Evolutionary conservation across 2,329 filamentous ascomycete species (phyloP), one percentile per base, ranked within the genome.

Genomic region (Coniochaeta prunicola): DNA sequence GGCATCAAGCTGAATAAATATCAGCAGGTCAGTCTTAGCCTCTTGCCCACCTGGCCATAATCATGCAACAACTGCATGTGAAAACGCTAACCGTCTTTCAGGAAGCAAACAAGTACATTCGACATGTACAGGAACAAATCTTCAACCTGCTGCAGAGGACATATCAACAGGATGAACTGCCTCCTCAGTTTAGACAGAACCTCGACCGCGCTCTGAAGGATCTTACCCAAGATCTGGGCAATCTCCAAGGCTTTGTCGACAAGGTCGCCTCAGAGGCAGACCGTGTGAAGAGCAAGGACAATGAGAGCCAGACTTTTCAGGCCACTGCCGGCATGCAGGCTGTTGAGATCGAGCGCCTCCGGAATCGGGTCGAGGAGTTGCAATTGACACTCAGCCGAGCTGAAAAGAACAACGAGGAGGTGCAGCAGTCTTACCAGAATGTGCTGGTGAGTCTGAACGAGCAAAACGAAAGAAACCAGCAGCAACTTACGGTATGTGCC

Each of bases 321-420:
- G 54, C 54, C 15, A 42, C 54, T 19, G 34, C 54, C 21, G 54
- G 33, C 5, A 26, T 40, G 36, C 54, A 56, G 26, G 54, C 54
- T 10, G 54, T 56, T 9, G 34, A 56, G 36, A 56, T 56, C 19
- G 34, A 56, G 36, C 33, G 34, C 12, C 54, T 56, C 6, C 33
- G 54, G 2, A 38, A 17, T 19, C 10, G n/a, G 1, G 3, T 28
- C 31, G 54, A 56, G 9, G 13, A n/a, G 10, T 8, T 42, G 4
- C n/a, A 17, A 6, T 10, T 38, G 36, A 4, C 21, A 15, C 33
- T 42, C 21, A 30, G 24, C 24, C 17, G 17, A 3, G n/a, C 54
- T 17, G 54, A 56, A 12, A 56, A 38, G 34, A 56, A 40, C 33
- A 56, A 42, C 54, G 54, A 56, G 36, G 54, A 56, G 8, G 21